These are phyloP conservation scores for Pittosporum tobira DNA, from an alignment of 129 eudicot genomes.

Conservation along the genomic window DNA sequence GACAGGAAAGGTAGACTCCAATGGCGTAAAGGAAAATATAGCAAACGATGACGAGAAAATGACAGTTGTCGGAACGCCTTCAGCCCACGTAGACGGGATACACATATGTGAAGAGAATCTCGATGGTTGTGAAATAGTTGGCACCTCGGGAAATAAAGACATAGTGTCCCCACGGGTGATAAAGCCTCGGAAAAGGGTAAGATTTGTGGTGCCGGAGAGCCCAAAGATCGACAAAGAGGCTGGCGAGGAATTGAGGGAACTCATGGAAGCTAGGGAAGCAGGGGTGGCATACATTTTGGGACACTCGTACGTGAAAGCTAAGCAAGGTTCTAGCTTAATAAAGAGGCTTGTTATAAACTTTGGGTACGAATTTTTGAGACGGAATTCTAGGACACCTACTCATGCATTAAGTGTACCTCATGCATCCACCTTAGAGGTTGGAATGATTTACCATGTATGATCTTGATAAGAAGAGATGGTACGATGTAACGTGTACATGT, in stretches of 20 bases:
- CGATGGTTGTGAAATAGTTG: conserved; percentile 11
- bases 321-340: conserved; percentile 55
- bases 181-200: conserved; percentile 53
- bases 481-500: conserved; percentile 13
- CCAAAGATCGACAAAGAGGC: conserved; percentile 43
- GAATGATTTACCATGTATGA: conserved; percentile 77
- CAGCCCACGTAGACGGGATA: conserved; percentile 40
- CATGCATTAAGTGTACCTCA: conserved; percentile 60
- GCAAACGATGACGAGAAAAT: conserved; percentile 36
- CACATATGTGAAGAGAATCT: conserved; percentile 18
- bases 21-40: conserved; percentile 8
- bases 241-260: conserved; percentile 47
- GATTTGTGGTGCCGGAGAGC: conserved; percentile 75
- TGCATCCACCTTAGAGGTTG: conserved; percentile 91
- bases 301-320: conserved; percentile 74
- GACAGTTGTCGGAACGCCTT: conserved; percentile 62
- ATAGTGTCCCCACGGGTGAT: conserved; percentile 17
- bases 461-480: not conserved
- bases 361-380: conserved; percentile 74
- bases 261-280: conserved; percentile 83
- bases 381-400: conserved; percentile 52
- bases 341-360: conserved; percentile 58
- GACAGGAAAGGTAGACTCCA: conserved; percentile 27
- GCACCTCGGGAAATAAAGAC: conserved; percentile 26
- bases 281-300: conserved; percentile 87